phyloP scores from a whole-genome alignment of 2,329 filamentous ascomycete species.

The Leptodontidium sp. region DNA sequence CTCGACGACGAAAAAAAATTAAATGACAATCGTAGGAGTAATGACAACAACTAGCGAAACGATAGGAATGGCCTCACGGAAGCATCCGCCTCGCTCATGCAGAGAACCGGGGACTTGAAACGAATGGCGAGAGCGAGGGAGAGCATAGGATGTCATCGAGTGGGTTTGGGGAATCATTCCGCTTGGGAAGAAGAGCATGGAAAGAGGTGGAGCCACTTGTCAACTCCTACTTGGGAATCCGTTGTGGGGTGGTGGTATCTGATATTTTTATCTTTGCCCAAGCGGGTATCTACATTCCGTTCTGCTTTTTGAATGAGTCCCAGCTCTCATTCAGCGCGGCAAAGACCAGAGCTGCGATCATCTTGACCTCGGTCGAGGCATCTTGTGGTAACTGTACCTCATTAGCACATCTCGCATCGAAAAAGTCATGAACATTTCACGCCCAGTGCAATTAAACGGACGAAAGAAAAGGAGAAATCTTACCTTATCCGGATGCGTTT shows the following conservation, averaged over 20 bases:
- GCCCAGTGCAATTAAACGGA: conserved; percentile 19
- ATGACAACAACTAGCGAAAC: too few relatives aligned
- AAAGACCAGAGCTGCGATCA: conserved; percentile 73
- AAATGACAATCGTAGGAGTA: too few relatives aligned
- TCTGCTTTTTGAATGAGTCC: conserved; percentile 77
- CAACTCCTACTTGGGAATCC: not conserved
- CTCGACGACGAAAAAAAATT: too few relatives aligned
- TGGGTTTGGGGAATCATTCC: too few relatives aligned
- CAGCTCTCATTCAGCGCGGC: conserved; percentile 75
- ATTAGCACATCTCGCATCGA: conserved; percentile 3
- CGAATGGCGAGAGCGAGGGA: too few relatives aligned
- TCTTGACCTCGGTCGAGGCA: conserved; percentile 69
- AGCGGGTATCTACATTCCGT: conserved; percentile 60
- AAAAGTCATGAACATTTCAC: too few relatives aligned
- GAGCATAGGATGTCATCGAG: too few relatives aligned
- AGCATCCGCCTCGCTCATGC: too few relatives aligned
- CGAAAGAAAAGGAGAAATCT: conserved; percentile 45
- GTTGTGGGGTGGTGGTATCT: not conserved
- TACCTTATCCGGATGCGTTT: conserved; percentile 99
- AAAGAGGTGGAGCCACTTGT: not conserved
- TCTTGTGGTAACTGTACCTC: conserved; percentile 65
- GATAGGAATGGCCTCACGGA: too few relatives aligned
- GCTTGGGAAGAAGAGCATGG: too few relatives aligned
- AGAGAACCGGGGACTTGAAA: too few relatives aligned
- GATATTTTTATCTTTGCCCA: not conserved